A percentile compares a stretch with the other conserved stretches of the same genome.
Conservation (phyloP, 208 protist genomes). For the Porcisia hertigi region DNA sequence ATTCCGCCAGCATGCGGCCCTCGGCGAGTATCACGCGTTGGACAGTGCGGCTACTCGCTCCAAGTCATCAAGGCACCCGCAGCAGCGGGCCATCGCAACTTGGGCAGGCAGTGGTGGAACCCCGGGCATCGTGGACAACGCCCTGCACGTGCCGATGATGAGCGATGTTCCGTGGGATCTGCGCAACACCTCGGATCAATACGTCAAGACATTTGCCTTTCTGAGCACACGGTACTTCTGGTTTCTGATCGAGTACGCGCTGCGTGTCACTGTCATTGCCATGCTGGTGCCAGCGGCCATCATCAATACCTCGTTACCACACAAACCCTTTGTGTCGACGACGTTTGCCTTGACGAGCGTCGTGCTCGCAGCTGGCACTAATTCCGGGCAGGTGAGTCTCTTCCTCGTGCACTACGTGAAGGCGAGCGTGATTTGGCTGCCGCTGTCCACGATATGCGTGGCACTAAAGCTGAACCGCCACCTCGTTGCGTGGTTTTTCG, state of each 20-base stretch:
- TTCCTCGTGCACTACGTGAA: conserved; percentile 66
- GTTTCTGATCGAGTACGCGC: conserved; percentile 65
- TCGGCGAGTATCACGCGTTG: conserved; percentile 9
- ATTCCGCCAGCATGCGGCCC: conserved; percentile 3
- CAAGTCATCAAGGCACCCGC: not conserved
- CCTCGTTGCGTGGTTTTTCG: conserved; percentile 53
- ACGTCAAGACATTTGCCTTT: conserved; percentile 47
- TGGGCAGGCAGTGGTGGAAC: not conserved
- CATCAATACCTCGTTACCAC: conserved; percentile 36
- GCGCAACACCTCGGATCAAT: conserved; percentile 29
- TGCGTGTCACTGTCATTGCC: conserved; percentile 63
- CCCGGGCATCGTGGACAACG: not conserved
- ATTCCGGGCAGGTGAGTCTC: conserved; percentile 46
- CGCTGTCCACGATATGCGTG: conserved; percentile 49
- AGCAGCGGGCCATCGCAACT: not conserved
- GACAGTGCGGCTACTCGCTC: not conserved
- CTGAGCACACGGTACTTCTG: conserved; percentile 67
- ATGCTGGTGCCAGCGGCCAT: conserved; percentile 66
- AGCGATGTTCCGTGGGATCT: conserved; percentile 62
- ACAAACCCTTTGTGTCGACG: conserved; percentile 46
- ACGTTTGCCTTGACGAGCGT: conserved; percentile 59
- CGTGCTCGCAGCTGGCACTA: conserved; percentile 54
- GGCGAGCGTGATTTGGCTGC: conserved; percentile 66
- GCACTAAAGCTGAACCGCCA: conserved; percentile 47
- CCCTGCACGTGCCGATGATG: conserved; percentile 26